These are phyloP conservation scores for Sphaerobolus stellatus DNA, from an alignment of 1,284 basidiomycete genomes.

Conservation along the genomic window DNA sequence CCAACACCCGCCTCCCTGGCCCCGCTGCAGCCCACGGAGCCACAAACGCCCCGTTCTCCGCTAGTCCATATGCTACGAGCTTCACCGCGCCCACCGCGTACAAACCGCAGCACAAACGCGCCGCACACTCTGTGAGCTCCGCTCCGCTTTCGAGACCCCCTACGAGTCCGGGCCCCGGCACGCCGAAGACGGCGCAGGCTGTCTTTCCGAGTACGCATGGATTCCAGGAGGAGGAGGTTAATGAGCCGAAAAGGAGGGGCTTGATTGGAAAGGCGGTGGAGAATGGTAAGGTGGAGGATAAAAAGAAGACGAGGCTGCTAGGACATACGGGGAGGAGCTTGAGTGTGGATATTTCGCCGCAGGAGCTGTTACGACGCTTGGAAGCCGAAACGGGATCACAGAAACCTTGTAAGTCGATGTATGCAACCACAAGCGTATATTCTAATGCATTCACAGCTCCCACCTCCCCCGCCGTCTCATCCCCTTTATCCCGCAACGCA, in stretches of 20 bases:
- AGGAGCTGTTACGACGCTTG: slow-evolving; percentile 5
- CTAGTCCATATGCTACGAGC: slow-evolving; percentile 11
- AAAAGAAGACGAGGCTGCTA: slow-evolving; percentile 42
- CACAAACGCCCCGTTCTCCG: slow-evolving; percentile 24
- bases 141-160: slow-evolving; percentile 72
- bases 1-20: slow-evolving; percentile 62
- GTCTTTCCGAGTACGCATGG: not conserved
- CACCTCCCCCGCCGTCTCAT: slow-evolving; percentile 35
- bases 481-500: slow-evolving; percentile 49
- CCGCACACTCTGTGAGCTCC: slow-evolving; percentile 72
- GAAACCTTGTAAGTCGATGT: not conserved
- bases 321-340: not conserved
- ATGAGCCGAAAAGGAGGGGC: slow-evolving; percentile 34
- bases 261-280: slow-evolving; percentile 29
- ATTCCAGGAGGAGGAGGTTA: slow-evolving; percentile 17
- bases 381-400: not conserved
- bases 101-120: slow-evolving; percentile 50
- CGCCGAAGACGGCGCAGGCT: slow-evolving; percentile 43
- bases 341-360: slow-evolving; percentile 3
- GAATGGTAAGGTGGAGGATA: slow-evolving; percentile 46
- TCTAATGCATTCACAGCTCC: slow-evolving; percentile 15
- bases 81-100: slow-evolving; percentile 32
- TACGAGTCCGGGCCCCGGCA: slow-evolving; percentile 76
- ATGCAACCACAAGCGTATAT: not conserved
- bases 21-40: slow-evolving; percentile 31